phyloP scores from a whole-genome alignment of 306 rosid species.

The Myrica gale region DNA sequence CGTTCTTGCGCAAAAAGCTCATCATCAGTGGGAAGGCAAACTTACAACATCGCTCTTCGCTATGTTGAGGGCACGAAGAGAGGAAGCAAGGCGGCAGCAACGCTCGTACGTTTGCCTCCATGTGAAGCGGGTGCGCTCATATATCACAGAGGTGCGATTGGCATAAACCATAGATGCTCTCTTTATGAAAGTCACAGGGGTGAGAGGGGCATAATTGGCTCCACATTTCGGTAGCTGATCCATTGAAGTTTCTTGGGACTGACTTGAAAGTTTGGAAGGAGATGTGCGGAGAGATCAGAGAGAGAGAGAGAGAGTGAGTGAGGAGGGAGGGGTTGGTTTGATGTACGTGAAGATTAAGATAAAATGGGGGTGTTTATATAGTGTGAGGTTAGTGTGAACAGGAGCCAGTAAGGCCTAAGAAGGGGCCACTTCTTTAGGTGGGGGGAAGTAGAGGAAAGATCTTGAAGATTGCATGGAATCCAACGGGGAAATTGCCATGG shows the following conservation, averaged over 20 bases:
- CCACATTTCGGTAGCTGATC: conserved; percentile 55
- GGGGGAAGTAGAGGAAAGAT: not conserved
- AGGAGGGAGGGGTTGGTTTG: not conserved
- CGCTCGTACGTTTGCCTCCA: conserved; percentile 78
- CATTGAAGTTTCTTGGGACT: conserved; percentile 27
- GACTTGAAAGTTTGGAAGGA: not conserved
- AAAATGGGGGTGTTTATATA: not conserved
- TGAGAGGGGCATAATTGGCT: conserved; percentile 62
- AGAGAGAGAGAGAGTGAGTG: not conserved
- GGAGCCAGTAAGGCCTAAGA: not conserved
- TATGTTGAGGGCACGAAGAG: conserved; percentile 67
- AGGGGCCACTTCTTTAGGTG: not conserved
- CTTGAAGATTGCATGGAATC: not conserved
- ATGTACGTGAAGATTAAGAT: not conserved
- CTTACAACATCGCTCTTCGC: conserved; percentile 64
- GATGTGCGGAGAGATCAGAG: not conserved
- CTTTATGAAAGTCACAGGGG: conserved; percentile 63
- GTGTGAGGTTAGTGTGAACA: not conserved
- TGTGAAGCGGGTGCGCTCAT: conserved; percentile 60
- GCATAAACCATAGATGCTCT: conserved; percentile 70
- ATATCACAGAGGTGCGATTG: conserved; percentile 55
- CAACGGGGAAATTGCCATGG: not conserved
- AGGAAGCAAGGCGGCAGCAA: conserved; percentile 74
- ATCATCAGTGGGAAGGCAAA: not conserved
- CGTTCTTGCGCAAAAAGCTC: not conserved